Evolutionary conservation across 2,329 filamentous ascomycete species (phyloP).

Genomic region (Cercospora sojina): DNA sequence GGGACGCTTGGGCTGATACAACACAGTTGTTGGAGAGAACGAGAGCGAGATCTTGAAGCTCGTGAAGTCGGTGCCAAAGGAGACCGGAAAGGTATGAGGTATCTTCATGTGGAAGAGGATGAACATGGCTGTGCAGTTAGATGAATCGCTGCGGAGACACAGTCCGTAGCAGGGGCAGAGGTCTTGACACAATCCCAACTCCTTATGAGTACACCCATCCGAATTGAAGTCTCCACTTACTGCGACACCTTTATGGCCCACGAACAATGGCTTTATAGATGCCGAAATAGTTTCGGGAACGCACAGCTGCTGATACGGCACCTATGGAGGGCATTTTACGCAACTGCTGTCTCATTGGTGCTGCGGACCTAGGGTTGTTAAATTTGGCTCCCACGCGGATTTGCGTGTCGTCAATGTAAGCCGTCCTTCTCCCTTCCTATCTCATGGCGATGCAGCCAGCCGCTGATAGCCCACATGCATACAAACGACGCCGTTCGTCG

Average conservation of each 20-base stretch:
- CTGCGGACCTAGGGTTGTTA: background rate
- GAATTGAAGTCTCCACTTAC: background rate
- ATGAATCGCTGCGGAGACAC: background rate
- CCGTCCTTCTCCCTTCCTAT: background rate
- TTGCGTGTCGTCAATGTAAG: background rate
- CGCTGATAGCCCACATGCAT: constrained; percentile 8
- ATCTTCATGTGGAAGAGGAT: background rate
- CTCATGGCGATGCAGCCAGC: constrained; percentile 1
- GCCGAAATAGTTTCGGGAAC: constrained; percentile 17
- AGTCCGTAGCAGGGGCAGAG: background rate
- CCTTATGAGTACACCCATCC: background rate
- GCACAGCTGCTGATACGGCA: constrained; percentile 16
- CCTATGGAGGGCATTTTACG: background rate
- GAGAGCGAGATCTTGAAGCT: constrained; percentile 88
- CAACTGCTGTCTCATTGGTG: background rate
- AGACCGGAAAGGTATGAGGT: constrained; percentile 31
- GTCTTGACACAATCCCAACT: background rate
- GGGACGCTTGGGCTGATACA: constrained; percentile 9
- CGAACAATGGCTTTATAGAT: constrained; percentile 19
- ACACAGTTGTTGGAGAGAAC: constrained; percentile 66
- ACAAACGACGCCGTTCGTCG: constrained; percentile 19
- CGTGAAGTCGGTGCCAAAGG: constrained; percentile 59
- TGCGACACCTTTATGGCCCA: background rate
- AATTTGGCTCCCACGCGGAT: background rate
- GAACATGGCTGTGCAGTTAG: background rate